Base-by-base conservation (phyloP, 805 yeast species). In the Jamesozyma gamospora region DNA sequence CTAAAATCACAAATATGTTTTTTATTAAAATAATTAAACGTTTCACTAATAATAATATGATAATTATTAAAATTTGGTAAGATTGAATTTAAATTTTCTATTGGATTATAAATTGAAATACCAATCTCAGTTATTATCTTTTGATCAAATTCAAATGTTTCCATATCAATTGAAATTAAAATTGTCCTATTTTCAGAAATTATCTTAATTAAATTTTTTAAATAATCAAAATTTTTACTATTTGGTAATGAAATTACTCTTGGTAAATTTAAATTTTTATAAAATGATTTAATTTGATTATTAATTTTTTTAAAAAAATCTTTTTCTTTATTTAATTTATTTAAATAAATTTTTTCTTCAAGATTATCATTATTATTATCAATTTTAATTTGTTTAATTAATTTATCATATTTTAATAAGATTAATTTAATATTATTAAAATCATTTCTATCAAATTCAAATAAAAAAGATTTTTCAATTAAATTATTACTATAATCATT, bases 51-150 rank as follows among this genome's bases (percentile, higher is more conserved):
- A 2, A 72, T 55, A 9, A 77, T 59, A 39, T 67, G 72, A 37
- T 60, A 58, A 36, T 66, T 67, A 14, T 59, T 58, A 21, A 69
- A 53, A 4, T 55, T 40, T 3, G 79, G 79, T 2, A 59, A 43
- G 27, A 65, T 43, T 1, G 72, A 50, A 14, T 48, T 33, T 6
- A 45, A 34, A 42, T 73, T 75, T 30, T 56, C 62, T 17, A 70
- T 50, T 4, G 81, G 81, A 45, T 75, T 79, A 50, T 66, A 74
- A 3, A 76, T 68, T 4, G 76, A 58, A 3, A 76, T 60, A 1
- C 82, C 82, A 36, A 77, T 65, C 48, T 77, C 82, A 0, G 79
- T 75, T 3, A 76, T 62, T 7, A 55, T 41, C n/a, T 60, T 46
- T 10, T 56, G 56, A 44, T 69, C 54, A 21, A 51, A 46, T 48